Base-by-base conservation (phyloP, 2,329 filamentous ascomycete genomes). In the Aspergillus clavatus region DNA sequence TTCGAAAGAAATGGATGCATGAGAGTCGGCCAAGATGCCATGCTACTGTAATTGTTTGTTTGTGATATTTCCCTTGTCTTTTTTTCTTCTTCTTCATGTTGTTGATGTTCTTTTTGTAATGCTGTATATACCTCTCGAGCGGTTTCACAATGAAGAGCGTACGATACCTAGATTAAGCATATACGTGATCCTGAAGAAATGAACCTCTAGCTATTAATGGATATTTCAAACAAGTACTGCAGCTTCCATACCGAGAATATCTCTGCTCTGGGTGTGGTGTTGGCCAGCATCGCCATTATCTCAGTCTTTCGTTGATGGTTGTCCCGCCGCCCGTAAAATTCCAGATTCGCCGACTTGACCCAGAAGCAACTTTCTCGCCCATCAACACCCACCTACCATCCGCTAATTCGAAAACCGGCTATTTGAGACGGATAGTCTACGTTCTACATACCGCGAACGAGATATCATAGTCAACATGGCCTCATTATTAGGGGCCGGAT, bases 401-500 rank as follows among this genome's bases (percentile, higher is more conserved):
- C 29, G 22, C n/a, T 41, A 28, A 44, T 42, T 47, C 18, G 24
- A 51, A n/a, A n/a, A n/a, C n/a, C n/a, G 33, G 37, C 43, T 22
- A 36, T 48, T 40, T 36, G 33, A 41, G 38, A 24, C 45, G 40
- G n/a, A 39, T 44, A 39, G 28, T 23, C 10, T 40, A 39, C 37
- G 11, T 18, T 18, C 16, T 18, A 18, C 19, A 14, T 16, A 35
- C 19, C 31, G n/a, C 16, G 8, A 10, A 18, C 5, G 18, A 8
- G 31, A 21, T 12, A 35, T 21, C 8, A 35, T 35, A 11, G 18
- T 2, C 27, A 53, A 38, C 36, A 73, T 73, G 71, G 60, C 71
- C 12, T 69, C 68, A n/a, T 60, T 75, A 47, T 56, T 75, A 21
- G 71, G 70, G 24, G 57, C 50, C 40, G 62, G 57, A 14, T 76